A percentile compares a stretch with the other conserved stretches of the same genome.
Conservation (phyloP, 139 green algal genomes). For the Tetradesmus obliquus region DNA sequence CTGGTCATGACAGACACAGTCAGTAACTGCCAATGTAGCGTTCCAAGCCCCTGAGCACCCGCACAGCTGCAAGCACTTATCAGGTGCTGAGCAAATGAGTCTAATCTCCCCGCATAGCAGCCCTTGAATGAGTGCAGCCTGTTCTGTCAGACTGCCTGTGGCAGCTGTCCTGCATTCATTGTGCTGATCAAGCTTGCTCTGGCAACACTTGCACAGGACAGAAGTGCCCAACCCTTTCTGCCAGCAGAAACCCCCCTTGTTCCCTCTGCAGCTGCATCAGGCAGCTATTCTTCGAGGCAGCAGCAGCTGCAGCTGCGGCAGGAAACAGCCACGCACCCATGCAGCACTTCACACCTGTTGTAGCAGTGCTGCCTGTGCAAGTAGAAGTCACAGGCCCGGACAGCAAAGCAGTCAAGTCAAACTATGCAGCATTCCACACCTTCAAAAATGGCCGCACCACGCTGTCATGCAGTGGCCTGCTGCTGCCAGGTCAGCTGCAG, state of each 20-base stretch:
- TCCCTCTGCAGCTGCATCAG: neutral
- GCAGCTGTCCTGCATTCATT: no score
- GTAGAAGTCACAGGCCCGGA: slow-evolving; percentile 45
- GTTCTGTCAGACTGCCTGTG: no score
- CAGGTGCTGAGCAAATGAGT: no score
- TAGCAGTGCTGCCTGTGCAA: slow-evolving; percentile 12
- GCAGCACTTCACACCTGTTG: neutral
- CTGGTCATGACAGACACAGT: neutral
- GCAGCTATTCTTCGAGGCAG: neutral
- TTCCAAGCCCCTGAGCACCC: neutral
- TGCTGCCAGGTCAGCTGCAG: neutral
- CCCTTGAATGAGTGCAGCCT: no score
- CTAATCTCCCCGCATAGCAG: no score
- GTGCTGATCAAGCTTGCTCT: no score
- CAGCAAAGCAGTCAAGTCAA: slow-evolving; percentile 49
- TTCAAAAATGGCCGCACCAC: slow-evolving; percentile 46
- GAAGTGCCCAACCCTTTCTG: no score
- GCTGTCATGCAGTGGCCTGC: slow-evolving; percentile 47
- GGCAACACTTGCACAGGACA: no score
- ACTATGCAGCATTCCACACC: slow-evolving; percentile 45
- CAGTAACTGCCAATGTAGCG: neutral
- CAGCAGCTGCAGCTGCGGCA: neutral
- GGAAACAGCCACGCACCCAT: neutral
- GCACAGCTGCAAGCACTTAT: no score
- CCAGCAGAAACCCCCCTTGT: neutral